phyloP scores from a whole-genome alignment of 345 rosid genomes.

The Boechera stricta region DNA sequence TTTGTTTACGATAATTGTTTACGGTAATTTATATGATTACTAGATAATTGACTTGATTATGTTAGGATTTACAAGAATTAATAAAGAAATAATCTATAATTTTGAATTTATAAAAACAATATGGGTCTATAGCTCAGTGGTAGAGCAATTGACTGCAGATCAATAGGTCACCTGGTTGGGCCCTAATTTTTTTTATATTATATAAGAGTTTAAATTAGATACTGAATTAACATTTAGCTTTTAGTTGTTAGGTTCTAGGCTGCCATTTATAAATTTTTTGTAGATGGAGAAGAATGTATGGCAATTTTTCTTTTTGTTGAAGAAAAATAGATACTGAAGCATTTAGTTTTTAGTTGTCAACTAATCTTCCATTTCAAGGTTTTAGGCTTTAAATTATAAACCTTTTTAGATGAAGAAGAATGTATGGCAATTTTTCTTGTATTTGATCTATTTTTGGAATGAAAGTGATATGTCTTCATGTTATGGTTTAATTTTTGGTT shows the following conservation, averaged over 20 bases:
- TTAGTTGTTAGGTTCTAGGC: too few species aligned
- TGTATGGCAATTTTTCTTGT: not conserved
- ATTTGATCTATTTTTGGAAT: not conserved
- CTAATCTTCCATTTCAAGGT: not conserved
- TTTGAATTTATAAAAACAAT: not conserved
- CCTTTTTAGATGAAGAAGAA: not conserved
- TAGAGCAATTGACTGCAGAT: conserved; percentile 93
- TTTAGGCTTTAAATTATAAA: not conserved
- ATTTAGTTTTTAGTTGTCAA: not conserved
- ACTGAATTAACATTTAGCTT: too few species aligned
- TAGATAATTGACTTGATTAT: not conserved
- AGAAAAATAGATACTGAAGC: too few species aligned
- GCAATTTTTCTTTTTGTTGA: too few species aligned
- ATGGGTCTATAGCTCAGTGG: conserved; percentile 82
- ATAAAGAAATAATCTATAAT: not conserved
- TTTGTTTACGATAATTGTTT: not conserved
- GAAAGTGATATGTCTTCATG: not conserved
- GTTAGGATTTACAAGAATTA: not conserved
- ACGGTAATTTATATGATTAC: not conserved
- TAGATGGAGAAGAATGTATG: too few species aligned
- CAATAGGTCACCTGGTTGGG: conserved; percentile 77
- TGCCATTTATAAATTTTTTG: too few species aligned
- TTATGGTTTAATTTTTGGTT: not conserved
- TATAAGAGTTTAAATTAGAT: not conserved
- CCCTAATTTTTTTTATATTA: conserved; percentile 5